Evolutionary conservation across 108 stramenopile genomes (phyloP).

Genomic region (Conticribra guillardii): DNA sequence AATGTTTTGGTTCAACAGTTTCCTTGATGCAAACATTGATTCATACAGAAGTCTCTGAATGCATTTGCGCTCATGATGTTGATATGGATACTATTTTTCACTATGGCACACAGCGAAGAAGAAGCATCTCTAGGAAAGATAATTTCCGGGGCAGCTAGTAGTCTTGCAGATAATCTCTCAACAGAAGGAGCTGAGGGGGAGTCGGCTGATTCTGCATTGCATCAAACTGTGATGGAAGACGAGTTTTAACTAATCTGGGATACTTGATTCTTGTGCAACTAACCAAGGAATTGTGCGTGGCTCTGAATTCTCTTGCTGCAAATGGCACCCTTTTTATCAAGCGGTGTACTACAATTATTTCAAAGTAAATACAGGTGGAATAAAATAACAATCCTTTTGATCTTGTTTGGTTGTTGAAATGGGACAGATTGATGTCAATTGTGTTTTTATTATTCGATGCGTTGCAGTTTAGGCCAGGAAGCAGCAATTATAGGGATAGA

Average conservation of each 20-base stretch:
- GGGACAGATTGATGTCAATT: too few relatives aligned
- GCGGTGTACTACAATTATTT: neutral
- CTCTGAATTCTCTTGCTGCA: neutral
- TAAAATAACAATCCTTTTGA: too few relatives aligned
- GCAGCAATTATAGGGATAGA: too few relatives aligned
- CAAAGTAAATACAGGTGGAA: neutral
- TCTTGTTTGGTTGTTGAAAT: too few relatives aligned
- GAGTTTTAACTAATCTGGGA: too few relatives aligned
- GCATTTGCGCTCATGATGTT: slow-evolving; percentile 64
- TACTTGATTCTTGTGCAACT: neutral
- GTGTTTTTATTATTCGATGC: too few relatives aligned
- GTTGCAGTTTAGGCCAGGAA: too few relatives aligned
- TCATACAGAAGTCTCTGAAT: slow-evolving; percentile 60
- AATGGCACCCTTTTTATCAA: neutral
- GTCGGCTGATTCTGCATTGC: too few relatives aligned
- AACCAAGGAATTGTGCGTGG: neutral
- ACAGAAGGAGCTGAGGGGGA: neutral
- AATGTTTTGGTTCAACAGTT: slow-evolving; percentile 61
- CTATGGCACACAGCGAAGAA: slow-evolving; percentile 49
- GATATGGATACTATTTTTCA: slow-evolving; percentile 73
- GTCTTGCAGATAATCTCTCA: slow-evolving; percentile 20
- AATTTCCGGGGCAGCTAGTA: slow-evolving; percentile 19
- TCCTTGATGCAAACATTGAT: slow-evolving; percentile 56
- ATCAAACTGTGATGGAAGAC: too few relatives aligned
- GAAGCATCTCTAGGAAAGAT: slow-evolving; percentile 36